Evolutionary conservation across 768 basidiomycete genomes (phyloP).

Genomic region (Leucogyrophana mollusca): DNA sequence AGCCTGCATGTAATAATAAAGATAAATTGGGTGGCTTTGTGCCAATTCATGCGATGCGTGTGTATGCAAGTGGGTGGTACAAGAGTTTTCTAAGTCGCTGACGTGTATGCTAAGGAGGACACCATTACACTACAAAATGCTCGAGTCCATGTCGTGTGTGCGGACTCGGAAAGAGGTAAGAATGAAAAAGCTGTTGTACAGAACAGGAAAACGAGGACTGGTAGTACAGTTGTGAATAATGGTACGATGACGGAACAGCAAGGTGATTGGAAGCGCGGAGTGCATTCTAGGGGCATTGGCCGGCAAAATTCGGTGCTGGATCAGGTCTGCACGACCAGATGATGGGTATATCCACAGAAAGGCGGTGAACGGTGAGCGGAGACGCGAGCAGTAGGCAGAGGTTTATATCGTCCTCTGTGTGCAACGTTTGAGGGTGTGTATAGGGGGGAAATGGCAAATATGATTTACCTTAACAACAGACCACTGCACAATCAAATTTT

Average conservation of each 20-base stretch:
- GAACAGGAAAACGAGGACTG: neutral
- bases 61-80: neutral
- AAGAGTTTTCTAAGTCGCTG: neutral
- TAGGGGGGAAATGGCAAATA: neutral
- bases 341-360: slow-evolving; percentile 6
- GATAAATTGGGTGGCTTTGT: too few species aligned
- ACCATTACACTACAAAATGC: neutral
- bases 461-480: slow-evolving; percentile 68
- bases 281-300: neutral
- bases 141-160: slow-evolving; percentile 5
- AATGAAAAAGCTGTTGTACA: slow-evolving; percentile 4
- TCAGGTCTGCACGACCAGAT: too few species aligned
- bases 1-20: neutral
- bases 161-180: neutral
- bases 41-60: slow-evolving; percentile 2
- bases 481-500: slow-evolving; percentile 71
- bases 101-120: neutral
- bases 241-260: neutral
- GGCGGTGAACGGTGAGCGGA: neutral
- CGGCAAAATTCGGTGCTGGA: too few species aligned
- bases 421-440: neutral
- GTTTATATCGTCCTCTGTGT: slow-evolving; percentile 56
- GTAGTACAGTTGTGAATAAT: neutral
- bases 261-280: neutral
- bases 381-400: neutral